A percentile compares a stretch with the other conserved stretches of the same genome.
phyloP scores from a whole-genome alignment of 257 asterid species.

The Paulownia fortunei region DNA sequence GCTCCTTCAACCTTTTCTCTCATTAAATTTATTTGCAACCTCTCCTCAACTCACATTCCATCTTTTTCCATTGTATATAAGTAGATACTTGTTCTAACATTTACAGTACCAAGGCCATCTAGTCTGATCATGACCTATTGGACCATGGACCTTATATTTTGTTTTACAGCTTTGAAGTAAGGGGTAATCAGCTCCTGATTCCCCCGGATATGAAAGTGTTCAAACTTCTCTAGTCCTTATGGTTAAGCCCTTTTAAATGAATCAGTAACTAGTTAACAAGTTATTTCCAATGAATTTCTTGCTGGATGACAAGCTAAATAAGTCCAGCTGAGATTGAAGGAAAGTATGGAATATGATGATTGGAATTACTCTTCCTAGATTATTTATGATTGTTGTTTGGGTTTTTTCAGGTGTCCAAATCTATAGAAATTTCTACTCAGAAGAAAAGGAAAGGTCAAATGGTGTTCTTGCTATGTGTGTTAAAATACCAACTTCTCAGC shows the following conservation, averaged over 20 bases:
- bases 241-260: not conserved
- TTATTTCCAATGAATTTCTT: slow-evolving; percentile 8
- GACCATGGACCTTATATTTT: not conserved
- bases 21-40: not conserved
- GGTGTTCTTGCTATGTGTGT: slow-evolving; percentile 81
- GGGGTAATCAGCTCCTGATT: not conserved
- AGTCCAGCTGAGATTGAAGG: not conserved
- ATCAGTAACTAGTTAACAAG: not conserved
- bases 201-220: not conserved
- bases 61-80: not conserved
- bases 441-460: slow-evolving; percentile 75
- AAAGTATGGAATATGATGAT: not conserved
- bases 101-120: not conserved
- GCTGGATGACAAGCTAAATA: not conserved
- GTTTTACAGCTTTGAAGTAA: not conserved
- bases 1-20: not conserved
- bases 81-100: not conserved
- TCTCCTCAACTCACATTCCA: not conserved
- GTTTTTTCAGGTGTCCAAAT: slow-evolving; percentile 69
- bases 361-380: not conserved
- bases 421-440: slow-evolving; percentile 78
- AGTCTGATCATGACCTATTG: not conserved
- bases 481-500: slow-evolving; percentile 51
- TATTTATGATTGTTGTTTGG: slow-evolving; percentile 10
- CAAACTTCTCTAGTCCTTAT: not conserved